A percentile compares a stretch with the other conserved stretches of the same genome.
These are phyloP conservation scores for Parasitella parasitica DNA, from an alignment of 371 early-diverging fungal genomes.

Conservation along the genomic window DNA sequence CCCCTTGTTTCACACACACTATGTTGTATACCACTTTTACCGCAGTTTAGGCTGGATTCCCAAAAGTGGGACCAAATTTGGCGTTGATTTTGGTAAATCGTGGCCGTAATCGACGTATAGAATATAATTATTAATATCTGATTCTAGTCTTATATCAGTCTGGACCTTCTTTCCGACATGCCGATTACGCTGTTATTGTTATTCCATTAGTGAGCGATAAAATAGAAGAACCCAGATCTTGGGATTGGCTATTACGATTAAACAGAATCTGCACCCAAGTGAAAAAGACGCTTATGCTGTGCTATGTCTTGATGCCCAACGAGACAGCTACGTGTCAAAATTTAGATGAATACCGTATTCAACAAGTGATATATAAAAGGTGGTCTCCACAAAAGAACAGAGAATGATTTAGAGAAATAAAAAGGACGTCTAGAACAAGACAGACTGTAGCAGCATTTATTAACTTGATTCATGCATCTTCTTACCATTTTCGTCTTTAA, in stretches of 20 bases:
- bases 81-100: constrained; percentile 70
- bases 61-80: constrained; percentile 80
- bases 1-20: constrained; percentile 52
- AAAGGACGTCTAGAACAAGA: too few species aligned
- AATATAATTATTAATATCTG: constrained; percentile 20
- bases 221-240: constrained; percentile 26
- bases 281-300: constrained; percentile 59
- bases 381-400: constrained; percentile 63
- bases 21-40: constrained; percentile 82
- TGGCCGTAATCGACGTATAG: not conserved
- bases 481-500: too few species aligned
- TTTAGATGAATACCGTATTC: constrained; percentile 36
- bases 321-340: constrained; percentile 3
- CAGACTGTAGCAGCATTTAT: too few species aligned
- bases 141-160: constrained; percentile 29
- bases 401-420: too few species aligned
- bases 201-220: constrained; percentile 15
- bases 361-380: constrained; percentile 54
- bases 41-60: constrained; percentile 83
- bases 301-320: constrained; percentile 50
- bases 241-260: constrained; percentile 58
- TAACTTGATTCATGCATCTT: too few species aligned
- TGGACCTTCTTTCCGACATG: constrained; percentile 30
- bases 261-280: constrained; percentile 67
- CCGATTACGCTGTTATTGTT: constrained; percentile 37